Evolutionary conservation across 257 asterid genomes (phyloP).

Genomic region (Verbascum thapsus): DNA sequence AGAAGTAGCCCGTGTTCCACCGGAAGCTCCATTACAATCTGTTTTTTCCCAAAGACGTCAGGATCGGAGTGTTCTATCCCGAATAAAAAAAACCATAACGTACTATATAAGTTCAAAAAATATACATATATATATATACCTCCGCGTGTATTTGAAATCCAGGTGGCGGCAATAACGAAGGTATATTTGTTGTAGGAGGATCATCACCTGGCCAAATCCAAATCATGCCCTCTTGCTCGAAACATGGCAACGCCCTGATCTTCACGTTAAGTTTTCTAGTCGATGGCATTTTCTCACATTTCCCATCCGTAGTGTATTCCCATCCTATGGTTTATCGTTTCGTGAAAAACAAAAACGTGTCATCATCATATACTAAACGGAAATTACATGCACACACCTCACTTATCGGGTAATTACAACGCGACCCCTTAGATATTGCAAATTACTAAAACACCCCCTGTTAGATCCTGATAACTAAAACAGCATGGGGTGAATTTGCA

Average conservation of each 20-base stretch:
- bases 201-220: slow-evolving; percentile 75
- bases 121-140: slow-evolving; percentile 31
- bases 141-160: slow-evolving; percentile 70
- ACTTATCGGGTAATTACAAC: too few relatives aligned
- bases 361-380: too few relatives aligned
- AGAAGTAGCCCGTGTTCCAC: slow-evolving; percentile 68
- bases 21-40: slow-evolving; percentile 70
- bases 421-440: too few relatives aligned
- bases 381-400: too few relatives aligned
- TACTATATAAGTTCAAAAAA: background rate
- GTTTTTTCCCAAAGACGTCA: slow-evolving; percentile 26
- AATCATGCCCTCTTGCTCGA: slow-evolving; percentile 65
- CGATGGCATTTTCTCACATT: slow-evolving; percentile 74
- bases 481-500: too few relatives aligned
- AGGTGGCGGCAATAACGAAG: slow-evolving; percentile 58
- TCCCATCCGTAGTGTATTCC: slow-evolving; percentile 69
- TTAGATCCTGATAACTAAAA: too few relatives aligned
- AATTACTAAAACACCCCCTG: too few relatives aligned
- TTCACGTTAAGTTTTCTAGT: slow-evolving; percentile 53
- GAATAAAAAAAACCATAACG: background rate
- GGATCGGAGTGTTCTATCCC: slow-evolving; percentile 8
- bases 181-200: slow-evolving; percentile 56
- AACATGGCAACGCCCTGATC: slow-evolving; percentile 60
- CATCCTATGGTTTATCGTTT: slow-evolving; percentile 57
- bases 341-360: too few relatives aligned